Base-by-base conservation (phyloP, 179 eudicot genomes). In the Beta corolliflora region DNA sequence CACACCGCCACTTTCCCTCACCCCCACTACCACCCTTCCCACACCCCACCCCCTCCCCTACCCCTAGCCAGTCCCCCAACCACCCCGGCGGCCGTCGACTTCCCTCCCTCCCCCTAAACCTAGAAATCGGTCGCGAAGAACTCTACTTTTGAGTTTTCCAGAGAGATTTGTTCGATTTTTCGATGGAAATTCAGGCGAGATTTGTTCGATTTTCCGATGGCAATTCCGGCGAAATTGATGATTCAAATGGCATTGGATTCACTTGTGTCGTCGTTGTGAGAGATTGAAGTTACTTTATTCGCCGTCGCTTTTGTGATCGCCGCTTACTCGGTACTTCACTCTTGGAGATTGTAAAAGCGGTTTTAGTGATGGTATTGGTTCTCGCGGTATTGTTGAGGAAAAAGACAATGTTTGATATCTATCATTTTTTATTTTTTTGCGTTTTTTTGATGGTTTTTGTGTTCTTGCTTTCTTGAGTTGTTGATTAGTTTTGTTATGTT, bases 181-280 rank as follows among this genome's bases (percentile, higher is more conserved):
- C 13, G 12, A 45, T 29, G n/a, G n/a, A n/a, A 69, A 16, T 56
- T 58, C 9, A 3, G 36, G 41, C 68, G 16, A 23, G 4, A 10
- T 10, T 21, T 19, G 1, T n/a, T 44, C 48, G 15, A 63, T 64
- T 65, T 71, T 19, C 45, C 29, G 73, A 77, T 83, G 84, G 79
- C 50, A 5, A 46, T 77, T 41, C 75, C 81, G 75, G 85, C 79
- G 79, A 81, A 44, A 16, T 46, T 86, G 84, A 83, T 89, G 82
- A 83, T 89, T 73, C 88, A 87, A 9, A 72, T 87, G 80, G 92
- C 89, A 56, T 18, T 86, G 16, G 87, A 87, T 71, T 90, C 84
- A 71, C 83, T 94, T 2, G 4, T 90, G 61, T 96, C 98, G 75
- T 91, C 98, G 7, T 86, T 83, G 88, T 92, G 97, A 97, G 97